Evolutionary conservation across 352 stramenopile genomes (phyloP).

Genomic region (Phytopythium mirpurense): DNA sequence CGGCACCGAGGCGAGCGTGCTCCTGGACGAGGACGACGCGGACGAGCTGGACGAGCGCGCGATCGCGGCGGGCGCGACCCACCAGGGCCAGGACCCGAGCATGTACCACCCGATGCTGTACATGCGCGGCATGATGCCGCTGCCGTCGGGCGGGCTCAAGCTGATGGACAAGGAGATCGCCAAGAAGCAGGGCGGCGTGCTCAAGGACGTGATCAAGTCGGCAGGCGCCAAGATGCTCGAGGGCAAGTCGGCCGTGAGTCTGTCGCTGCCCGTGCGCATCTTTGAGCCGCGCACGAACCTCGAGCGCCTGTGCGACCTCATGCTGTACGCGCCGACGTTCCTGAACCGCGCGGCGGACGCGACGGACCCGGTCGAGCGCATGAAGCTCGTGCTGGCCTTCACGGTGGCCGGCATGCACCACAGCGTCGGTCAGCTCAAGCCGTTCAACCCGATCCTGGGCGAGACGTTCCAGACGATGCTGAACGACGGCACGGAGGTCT

Average conservation of each 20-base stretch:
- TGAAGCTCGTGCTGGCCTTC: conserved; percentile 80
- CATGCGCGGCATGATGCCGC: conserved; percentile 74
- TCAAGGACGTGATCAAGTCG: conserved; percentile 85
- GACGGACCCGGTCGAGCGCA: conserved; percentile 58
- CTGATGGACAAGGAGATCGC: conserved; percentile 81
- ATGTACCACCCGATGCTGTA: conserved; percentile 77
- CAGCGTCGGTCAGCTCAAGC: conserved; percentile 77
- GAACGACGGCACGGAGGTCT: conserved; percentile 77
- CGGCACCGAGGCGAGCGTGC: conserved; percentile 16
- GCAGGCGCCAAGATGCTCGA: conserved; percentile 61
- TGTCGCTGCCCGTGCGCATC: conserved; percentile 81
- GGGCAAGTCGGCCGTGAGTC: conserved; percentile 69
- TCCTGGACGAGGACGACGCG: too few relatives aligned
- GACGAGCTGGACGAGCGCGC: conserved; percentile 1
- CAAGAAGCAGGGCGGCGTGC: conserved; percentile 80
- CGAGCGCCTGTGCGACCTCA: conserved; percentile 74
- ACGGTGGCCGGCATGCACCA: conserved; percentile 75
- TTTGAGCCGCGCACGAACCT: conserved; percentile 83
- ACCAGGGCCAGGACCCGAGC: conserved; percentile 12
- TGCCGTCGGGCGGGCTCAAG: conserved; percentile 71
- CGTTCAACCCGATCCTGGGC: conserved; percentile 82
- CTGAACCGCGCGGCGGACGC: conserved; percentile 56
- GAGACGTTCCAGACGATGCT: conserved; percentile 72
- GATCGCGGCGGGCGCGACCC: conserved; percentile 3
- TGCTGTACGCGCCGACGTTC: conserved; percentile 77